phyloP scores from a whole-genome alignment of 768 basidiomycete species.

The Tephrocybe sp. region DNA sequence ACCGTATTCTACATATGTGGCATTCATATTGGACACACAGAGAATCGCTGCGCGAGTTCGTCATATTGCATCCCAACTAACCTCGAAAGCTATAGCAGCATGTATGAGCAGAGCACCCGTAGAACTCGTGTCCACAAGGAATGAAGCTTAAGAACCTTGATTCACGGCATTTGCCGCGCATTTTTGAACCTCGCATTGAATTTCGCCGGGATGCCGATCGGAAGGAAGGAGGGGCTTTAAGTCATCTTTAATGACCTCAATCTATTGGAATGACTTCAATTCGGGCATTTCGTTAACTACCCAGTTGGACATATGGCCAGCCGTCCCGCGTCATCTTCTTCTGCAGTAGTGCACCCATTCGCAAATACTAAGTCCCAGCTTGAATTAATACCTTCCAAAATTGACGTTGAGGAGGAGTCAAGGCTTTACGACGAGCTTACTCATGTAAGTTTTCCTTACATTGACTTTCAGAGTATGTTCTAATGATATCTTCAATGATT shows the following conservation, averaged over 20 bases:
- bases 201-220: no score
- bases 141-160: no score
- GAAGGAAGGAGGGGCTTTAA: no score
- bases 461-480: background rate
- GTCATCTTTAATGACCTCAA: background rate
- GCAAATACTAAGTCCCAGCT: conserved; percentile 43
- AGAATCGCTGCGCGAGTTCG: no score
- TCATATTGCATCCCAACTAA: no score
- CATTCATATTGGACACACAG: no score
- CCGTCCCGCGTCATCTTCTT: conserved; percentile 1
- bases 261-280: background rate
- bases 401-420: conserved; percentile 69
- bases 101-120: no score
- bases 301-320: conserved; percentile 4
- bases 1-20: no score
- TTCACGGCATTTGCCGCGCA: no score
- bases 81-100: no score
- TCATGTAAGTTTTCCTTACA: conserved; percentile 20
- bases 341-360: conserved; percentile 37
- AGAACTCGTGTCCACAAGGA: no score
- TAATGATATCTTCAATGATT: background rate
- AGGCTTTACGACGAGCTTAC: conserved; percentile 64
- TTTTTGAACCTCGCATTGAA: no score
- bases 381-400: conserved; percentile 52
- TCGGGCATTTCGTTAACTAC: background rate